Base-by-base conservation (phyloP, 164 flowering plant species). In the Paratinospora sagittata region DNA sequence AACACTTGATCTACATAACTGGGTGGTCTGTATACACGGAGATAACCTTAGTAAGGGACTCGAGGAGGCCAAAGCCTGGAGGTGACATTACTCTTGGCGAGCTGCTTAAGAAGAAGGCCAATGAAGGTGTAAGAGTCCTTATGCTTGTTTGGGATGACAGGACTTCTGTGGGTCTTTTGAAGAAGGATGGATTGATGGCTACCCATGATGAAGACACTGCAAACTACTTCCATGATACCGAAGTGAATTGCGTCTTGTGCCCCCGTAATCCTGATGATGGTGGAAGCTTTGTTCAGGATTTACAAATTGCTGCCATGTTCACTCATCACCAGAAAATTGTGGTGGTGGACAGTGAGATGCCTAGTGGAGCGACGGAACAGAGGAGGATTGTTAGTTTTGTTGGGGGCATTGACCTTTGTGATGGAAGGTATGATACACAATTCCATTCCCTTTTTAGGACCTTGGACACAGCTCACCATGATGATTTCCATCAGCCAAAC, bases 121-220 rank as follows among this genome's bases (percentile, higher is more conserved):
- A 49, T 66, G 75, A 73, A 65, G 75, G 75, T 73, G 70, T 73
- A 6, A 78, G 84, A n/a, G 93, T 90, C 19, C 77, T 89, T 7
- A 86, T 90, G 90, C 90, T 90, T 60, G 89, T 90, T 65, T 90
- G 96, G 96, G 91, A 90, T 80, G 96, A 90, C 43, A 76, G 90
- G 72, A 89, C 91, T 58, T 90, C 96, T 26, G 83, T 86, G n/a
- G 67, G 66, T 45, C 34, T 84, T 30, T 73, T 90, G 11, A 87
- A 85, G 78, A 76, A 78, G 67, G 90, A 87, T 70, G 96, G 96
- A 17, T 45, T 90, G 57, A 89, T 90, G 96, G 86, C 78, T 11
- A 89, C 96, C 14, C 96, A 90, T 75, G 96, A 90, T 74, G 81
- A 86, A 75, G 96, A 90, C 12, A 90, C 96, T 2, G 77, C 14